Evolutionary conservation across 345 rosid species (phyloP).

Genomic region (Linum tenue): DNA sequence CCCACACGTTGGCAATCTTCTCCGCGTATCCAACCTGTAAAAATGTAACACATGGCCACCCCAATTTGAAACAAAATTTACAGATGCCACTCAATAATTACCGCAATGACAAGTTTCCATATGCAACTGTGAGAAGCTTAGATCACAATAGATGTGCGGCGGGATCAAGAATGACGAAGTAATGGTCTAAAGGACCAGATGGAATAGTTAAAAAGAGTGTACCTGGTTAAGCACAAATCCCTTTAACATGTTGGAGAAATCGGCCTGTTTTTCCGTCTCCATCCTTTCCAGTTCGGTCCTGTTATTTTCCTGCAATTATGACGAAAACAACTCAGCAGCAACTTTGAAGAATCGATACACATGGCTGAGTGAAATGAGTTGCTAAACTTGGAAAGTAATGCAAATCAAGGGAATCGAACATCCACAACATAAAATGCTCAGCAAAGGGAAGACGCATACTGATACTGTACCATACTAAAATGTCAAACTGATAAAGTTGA

Average conservation of each 20-base stretch:
- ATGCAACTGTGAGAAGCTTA: background rate
- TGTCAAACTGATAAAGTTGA: no score
- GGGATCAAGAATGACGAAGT: background rate
- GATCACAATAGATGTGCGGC: no score
- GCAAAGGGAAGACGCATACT: background rate
- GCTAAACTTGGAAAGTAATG: background rate
- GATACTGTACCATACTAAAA: background rate
- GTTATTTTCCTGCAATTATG: slow-evolving; percentile 65
- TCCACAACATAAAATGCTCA: no score
- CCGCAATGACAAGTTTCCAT: background rate
- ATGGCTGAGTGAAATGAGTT: background rate
- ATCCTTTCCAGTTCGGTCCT: slow-evolving; percentile 78
- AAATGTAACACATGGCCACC: background rate
- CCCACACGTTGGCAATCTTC: slow-evolving; percentile 86
- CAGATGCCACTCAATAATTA: background rate
- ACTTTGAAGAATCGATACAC: background rate
- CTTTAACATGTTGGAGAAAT: slow-evolving; percentile 80
- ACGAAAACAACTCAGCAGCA: slow-evolving; percentile 4
- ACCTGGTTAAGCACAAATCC: slow-evolving; percentile 95
- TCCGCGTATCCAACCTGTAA: slow-evolving; percentile 90
- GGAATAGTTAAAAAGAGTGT: background rate
- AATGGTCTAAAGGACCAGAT: background rate
- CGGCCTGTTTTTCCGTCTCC: slow-evolving; percentile 64
- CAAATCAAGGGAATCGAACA: background rate
- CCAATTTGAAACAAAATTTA: background rate